Base-by-base conservation (phyloP, 2,329 filamentous ascomycete species). In the Fusarium ambrosium region DNA sequence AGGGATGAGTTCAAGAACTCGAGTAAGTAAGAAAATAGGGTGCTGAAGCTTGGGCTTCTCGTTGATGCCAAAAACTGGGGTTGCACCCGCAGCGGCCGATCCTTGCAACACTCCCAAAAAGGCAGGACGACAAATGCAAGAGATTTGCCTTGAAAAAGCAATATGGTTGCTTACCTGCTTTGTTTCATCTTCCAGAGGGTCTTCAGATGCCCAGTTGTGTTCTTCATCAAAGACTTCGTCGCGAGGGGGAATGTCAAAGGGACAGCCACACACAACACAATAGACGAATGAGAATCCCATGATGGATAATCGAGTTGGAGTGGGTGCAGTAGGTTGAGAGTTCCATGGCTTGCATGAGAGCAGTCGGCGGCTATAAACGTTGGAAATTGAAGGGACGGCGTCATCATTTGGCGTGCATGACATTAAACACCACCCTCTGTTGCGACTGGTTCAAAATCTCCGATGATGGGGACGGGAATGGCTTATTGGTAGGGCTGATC, bases 191-290 rank as follows among this genome's bases (percentile, higher is more conserved):
- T 66, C 56, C n/a, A 53, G 41, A 39, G 64, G 56, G 18, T 66
- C 56, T 9, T 62, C 34, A 9, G 56, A 29, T 14, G 18, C 24
- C 56, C 56, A 66, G 36, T 48, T 53, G n/a, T 55, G 14, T 13
- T 64, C 60, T 18, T 51, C 34, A 16, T 29, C 43, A 36, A 41
- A 27, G 36, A 32, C 24, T 2, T 55, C 37, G 5, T 62, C 43
- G 16, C n/a, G n/a, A 32, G 43, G 62, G 2, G 62, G 66, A 8
- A 68, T 66, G 11, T 69, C 66, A 22, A 69, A 65, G 9, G 66
- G 62, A 16, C 62, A 69, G 27, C 62, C 66, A 56, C 66, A 69
- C 29, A 62, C n/a, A 29, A 62, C 65, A 6, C 66, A 69, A 24
- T 61, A 65, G 1, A 69, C 37, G 10, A 39, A 61, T 22, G 55